Conservation (phyloP, 305 asterid genomes). For the Fraxinus sp. region DNA sequence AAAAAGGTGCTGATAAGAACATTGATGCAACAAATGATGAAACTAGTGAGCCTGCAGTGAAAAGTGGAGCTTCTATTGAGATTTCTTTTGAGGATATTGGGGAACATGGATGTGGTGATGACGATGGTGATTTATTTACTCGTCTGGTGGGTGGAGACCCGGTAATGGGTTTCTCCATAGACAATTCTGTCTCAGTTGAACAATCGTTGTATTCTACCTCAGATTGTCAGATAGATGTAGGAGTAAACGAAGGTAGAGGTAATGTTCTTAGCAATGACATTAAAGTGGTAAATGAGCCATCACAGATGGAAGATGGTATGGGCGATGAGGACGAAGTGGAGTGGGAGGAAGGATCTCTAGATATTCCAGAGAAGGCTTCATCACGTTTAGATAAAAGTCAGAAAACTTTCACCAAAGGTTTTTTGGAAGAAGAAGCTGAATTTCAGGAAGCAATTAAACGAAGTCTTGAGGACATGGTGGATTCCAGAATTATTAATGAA, state of each 20-base stretch:
- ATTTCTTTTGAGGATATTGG: constrained; percentile 66
- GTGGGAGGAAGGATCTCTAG: constrained; percentile 75
- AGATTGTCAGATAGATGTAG: background rate
- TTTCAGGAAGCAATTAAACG: constrained; percentile 77
- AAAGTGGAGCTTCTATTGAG: constrained; percentile 61
- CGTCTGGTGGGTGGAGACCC: constrained; percentile 71
- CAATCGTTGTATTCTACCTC: constrained; percentile 38
- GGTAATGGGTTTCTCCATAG: constrained; percentile 39
- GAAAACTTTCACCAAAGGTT: constrained; percentile 52
- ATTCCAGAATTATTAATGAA: constrained; percentile 26
- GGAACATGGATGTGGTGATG: constrained; percentile 35
- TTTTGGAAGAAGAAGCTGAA: constrained; percentile 67
- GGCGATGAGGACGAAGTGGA: constrained; percentile 56
- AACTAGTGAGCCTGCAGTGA: constrained; percentile 27
- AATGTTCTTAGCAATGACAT: constrained; percentile 19
- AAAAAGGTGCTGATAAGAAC: constrained; percentile 33
- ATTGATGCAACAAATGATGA: constrained; percentile 31
- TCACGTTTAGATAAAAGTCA: constrained; percentile 35
- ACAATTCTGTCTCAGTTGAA: constrained; percentile 37
- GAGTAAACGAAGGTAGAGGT: constrained; percentile 37
- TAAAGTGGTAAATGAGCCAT: constrained; percentile 22
- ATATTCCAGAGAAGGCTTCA: constrained; percentile 34
- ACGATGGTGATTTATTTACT: constrained; percentile 71
- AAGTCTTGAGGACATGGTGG: constrained; percentile 61
- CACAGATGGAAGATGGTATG: constrained; percentile 35